Base-by-base conservation (phyloP, 129 eudicot species). In the Tagetes erecta region DNA sequence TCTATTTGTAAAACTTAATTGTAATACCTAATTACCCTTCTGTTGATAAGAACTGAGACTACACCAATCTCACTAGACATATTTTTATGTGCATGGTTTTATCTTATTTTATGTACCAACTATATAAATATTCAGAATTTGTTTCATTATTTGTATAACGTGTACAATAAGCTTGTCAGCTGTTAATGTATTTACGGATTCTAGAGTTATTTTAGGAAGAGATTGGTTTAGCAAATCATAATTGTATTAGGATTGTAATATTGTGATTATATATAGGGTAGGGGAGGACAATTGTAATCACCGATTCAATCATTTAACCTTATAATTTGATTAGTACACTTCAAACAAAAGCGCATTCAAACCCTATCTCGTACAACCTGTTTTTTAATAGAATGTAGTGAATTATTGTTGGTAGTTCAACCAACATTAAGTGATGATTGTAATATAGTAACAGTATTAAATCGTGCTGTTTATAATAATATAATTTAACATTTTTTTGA, bases 401-500 rank as follows among this genome's bases (percentile, higher is more conserved):
- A 47, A 10, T 9, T 47, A 11, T 13, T 47, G 12, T 47, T 47
- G 52, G 4, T 47, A 47, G 11, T 47, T 10, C 49, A 47, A 47
- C 12, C 49, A 47, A 47, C 12, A 47, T 47, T n/a, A 47, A 47
- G 52, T 47, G 52, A 47, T 2, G 52, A 47, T 47, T 47, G 14
- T 47, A 8, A 47, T 47, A 46, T 46, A 46, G 12, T 51, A 52
- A 52, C 33, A 52, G 14, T 10, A 13, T n/a, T n/a, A 1, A 52
- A 14, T 52, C 31, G 4, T 13, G 14, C 58, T 52, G 31, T 14
- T 52, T n/a, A 13, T 52, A 52, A 13, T 52, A 52, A n/a, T 52
- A 14, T 52, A 14, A 14, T 52, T 52, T n/a, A 10, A 27, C 35
- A 14, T 7, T 75, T 55, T 63, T 13, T 44, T 70, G 47, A 85